These are phyloP conservation scores for Ophiostoma triangulosporum DNA, from an alignment of 2,329 filamentous ascomycete species.

Conservation along the genomic window DNA sequence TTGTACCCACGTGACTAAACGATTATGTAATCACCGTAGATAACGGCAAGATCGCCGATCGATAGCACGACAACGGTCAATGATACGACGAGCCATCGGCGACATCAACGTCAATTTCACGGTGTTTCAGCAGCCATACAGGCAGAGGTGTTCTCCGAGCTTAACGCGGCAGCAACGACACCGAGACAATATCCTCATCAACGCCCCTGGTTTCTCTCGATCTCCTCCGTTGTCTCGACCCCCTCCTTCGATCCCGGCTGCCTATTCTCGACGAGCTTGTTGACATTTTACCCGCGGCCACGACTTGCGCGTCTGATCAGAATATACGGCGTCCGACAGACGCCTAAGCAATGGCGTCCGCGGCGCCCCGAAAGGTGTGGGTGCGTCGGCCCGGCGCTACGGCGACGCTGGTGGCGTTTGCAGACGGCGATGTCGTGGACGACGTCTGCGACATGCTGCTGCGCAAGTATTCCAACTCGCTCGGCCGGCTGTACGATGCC, in stretches of 20 bases:
- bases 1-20: background rate
- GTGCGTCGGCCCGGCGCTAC: constrained; percentile 78
- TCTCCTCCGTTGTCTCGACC: background rate
- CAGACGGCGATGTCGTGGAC: constrained; percentile 83
- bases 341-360: constrained; percentile 1
- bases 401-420: constrained; percentile 72
- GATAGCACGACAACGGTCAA: background rate
- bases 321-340: too few relatives aligned
- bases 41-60: background rate
- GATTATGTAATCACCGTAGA: background rate
- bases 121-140: too few relatives aligned
- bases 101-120: too few relatives aligned
- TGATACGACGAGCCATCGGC: too few relatives aligned
- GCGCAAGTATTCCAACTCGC: constrained; percentile 83
- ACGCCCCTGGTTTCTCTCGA: too few relatives aligned
- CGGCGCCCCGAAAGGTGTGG: constrained; percentile 68
- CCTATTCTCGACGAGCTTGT: too few relatives aligned
- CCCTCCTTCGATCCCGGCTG: too few relatives aligned
- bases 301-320: too few relatives aligned
- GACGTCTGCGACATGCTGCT: constrained; percentile 88
- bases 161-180: too few relatives aligned
- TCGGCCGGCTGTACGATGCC: constrained; percentile 78
- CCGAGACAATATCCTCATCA: too few relatives aligned
- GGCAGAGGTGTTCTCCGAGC: too few relatives aligned
- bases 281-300: too few relatives aligned